Evolutionary conservation across 225 moss, liverwort and hornwort species (phyloP).

Genomic region (Pseudisothecium myosuroides): DNA sequence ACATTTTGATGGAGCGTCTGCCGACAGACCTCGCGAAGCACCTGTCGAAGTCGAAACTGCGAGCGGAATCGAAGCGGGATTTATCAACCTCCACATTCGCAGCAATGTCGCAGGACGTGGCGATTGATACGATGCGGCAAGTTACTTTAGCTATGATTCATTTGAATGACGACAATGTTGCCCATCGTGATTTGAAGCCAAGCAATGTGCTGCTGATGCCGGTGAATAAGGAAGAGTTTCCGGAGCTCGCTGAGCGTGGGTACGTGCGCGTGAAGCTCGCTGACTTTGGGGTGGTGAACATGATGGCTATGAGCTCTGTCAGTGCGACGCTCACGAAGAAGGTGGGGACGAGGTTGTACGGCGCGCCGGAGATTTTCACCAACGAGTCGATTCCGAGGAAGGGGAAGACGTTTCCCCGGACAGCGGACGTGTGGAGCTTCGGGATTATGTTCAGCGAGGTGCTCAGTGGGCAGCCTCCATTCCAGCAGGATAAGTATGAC

Average conservation of each 20-base stretch:
- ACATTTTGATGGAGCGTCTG: not conserved
- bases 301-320: not conserved
- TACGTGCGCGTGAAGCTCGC: slow-evolving; percentile 19
- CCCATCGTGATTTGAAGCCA: slow-evolving; percentile 22
- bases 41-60: not conserved
- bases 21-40: not conserved
- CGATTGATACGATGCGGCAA: slow-evolving; percentile 26
- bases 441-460: slow-evolving; percentile 11
- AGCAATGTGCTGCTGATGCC: not conserved
- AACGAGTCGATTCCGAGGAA: not conserved
- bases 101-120: not conserved
- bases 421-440: slow-evolving; percentile 29
- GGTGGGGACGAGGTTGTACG: not conserved
- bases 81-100: too few species aligned
- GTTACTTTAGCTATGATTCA: slow-evolving; percentile 15
- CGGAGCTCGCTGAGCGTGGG: slow-evolving; percentile 1
- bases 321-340: not conserved
- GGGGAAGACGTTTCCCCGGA: not conserved
- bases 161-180: not conserved
- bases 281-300: slow-evolving; percentile 19
- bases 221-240: not conserved
- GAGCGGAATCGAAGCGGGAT: not conserved
- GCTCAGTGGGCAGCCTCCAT: slow-evolving; percentile 6
- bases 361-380: slow-evolving; percentile 2
- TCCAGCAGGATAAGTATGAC: rapidly evolving